Base-by-base conservation (phyloP, 148 eudicot species). In the Oxyria digyna region DNA sequence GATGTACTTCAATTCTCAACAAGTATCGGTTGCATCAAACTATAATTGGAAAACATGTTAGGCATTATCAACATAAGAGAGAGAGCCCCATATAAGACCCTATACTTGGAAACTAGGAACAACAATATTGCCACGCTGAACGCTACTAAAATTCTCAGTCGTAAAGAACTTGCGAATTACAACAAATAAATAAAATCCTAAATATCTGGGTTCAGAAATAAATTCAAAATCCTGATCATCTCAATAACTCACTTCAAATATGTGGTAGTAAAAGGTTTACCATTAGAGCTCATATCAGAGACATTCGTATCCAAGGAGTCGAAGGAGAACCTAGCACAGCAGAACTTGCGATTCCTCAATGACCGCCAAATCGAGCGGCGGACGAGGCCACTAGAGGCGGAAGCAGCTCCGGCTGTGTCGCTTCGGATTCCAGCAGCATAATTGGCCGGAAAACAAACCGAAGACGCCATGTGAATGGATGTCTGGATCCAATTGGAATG, bases 281-380 rank as follows among this genome's bases (percentile, higher is more conserved):
- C 98, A 68, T 90, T 94, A 62, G 67, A 75, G 38, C 95, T 79
- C 98, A 94, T 94, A 71, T 94, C 96, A 6, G 98, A 94, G 42
- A 94, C 92, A 77, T 82, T 79, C 1, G 79, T 67, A 68, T 94
- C 98, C 80, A 94, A 75, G 21, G 91, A 89, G 70, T 93, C 97
- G 79, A 93, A 76, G 29, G 92, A 84, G 70, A 85, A 85, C 26
- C 91, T 84, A 71, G 85, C 74, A 35, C 52, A 71, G 23, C 73
- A 71, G 35, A 78, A 15, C 40, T 73, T 87, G 33, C 71, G 79
- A 69, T 57, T 13, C 38, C 20, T 18, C 73, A 69, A 74, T 13
- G 69, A 55, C 42, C 27, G 80, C 11, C 69, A 67, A 17, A 67
- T 12, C 42, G 75, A 76, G 17, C 73, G 74, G 43, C 73, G 78